These are phyloP conservation scores for Physcomitrellopsis africana DNA, from an alignment of 225 moss, liverwort and hornwort genomes.

Conservation along the genomic window DNA sequence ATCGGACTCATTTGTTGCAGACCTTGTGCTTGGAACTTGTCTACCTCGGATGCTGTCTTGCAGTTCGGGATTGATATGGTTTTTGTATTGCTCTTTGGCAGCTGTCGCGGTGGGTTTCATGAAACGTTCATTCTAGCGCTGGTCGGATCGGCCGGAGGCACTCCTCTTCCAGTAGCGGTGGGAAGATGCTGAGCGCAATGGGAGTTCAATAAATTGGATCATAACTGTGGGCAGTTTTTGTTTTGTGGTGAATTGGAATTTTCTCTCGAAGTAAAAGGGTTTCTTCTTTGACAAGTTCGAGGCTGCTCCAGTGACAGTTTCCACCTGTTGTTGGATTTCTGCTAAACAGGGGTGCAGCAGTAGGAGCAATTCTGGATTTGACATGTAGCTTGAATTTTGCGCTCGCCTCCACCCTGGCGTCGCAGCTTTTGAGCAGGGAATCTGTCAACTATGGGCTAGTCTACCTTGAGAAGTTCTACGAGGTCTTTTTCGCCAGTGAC, in stretches of 20 bases:
- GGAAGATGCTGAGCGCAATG: neutral
- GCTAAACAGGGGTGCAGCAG: conserved; percentile 23
- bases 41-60: neutral
- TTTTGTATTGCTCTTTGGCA: conserved; percentile 31
- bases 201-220: neutral
- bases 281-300: neutral
- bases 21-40: too few species aligned
- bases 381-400: conserved; percentile 21
- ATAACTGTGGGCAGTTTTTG: neutral
- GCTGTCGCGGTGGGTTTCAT: conserved; percentile 26
- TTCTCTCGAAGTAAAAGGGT: conserved; percentile 2
- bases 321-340: neutral
- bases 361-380: conserved; percentile 12
- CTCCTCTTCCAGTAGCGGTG: conserved; percentile 8
- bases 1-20: neutral
- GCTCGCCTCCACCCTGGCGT: conserved; percentile 1
- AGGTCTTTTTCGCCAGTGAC: conserved; percentile 3
- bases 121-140: neutral
- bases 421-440: conserved; percentile 23
- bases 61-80: neutral
- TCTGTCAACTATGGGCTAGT: neutral
- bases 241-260: conserved; percentile 9
- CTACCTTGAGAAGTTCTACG: neutral
- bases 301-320: neutral
- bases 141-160: conserved; percentile 1